Base-by-base conservation (phyloP, 352 stramenopile genomes). In the Pythium sukuiense region DNA sequence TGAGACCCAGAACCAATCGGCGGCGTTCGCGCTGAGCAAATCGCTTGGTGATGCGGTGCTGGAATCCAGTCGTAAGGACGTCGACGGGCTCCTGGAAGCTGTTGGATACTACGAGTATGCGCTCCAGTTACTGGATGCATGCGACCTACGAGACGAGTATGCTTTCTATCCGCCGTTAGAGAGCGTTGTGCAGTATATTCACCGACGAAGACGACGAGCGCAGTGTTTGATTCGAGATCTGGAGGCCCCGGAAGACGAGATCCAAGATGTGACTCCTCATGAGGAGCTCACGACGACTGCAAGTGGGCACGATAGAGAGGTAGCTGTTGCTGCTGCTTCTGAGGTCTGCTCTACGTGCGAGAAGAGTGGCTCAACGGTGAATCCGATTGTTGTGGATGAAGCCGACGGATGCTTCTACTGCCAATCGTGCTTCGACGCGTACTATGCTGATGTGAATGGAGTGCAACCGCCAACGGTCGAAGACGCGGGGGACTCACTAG, bases 361-460 rank as follows among this genome's bases (percentile, higher is more conserved):
- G 35, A 58, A 37, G 9, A 37, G 16, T 54, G 55, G 41, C 1
- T 57, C 9, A 48, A n/a, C 27, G 39, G 58, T 35, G 24, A 80
- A 69, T 35, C 61, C 49, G 5, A 32, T 90, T 30, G 61, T 90
- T 32, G 49, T 88, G 30, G 86, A 94, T 32, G 71, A 83, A 35
- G 78, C 75, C 24, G 83, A 94, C 54, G 83, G 78, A 5, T 85
- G 83, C 26, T 63, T 59, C n/a, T 94, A 94, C 62, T 94, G 86
- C 59, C 69, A 75, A 18, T 41, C 45, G 30, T 93, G 86, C 59
- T 95, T 81, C 48, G 77, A 92, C 16, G 79, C 70, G 39, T 95
- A 85, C 59, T 92, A 95, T 61, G 74, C 70, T 3, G 29, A 62
- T 5, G 35, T 2, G 0, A 41, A 58, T 0, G 37, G 12, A 18